These are phyloP conservation scores for Dactylis glomerata DNA, from an alignment of 176 grass and related monocot species.

Conservation along the genomic window DNA sequence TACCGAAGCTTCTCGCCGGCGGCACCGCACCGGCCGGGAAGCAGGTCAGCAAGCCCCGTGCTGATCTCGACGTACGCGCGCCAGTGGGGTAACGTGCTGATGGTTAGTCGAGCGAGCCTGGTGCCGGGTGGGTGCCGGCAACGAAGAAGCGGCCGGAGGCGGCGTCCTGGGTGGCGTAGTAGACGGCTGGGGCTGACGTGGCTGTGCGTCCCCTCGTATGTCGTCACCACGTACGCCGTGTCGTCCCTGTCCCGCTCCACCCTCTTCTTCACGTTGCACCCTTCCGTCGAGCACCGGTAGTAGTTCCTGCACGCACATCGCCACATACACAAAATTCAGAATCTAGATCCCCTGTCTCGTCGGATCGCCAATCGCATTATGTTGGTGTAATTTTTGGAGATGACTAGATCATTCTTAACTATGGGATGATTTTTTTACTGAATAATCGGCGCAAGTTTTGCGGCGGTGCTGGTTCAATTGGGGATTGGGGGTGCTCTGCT, in stretches of 20 bases:
- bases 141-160: conserved; percentile 82
- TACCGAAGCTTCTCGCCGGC: conserved; percentile 35
- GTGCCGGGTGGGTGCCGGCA: conserved; percentile 60
- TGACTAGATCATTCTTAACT: neutral
- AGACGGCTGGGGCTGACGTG: conserved; percentile 84
- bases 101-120: conserved; percentile 31
- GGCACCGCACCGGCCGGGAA: conserved; percentile 30
- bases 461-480: too few relatives aligned
- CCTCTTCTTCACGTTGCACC: conserved; percentile 91
- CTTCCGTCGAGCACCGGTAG: conserved; percentile 92
- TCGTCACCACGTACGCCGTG: conserved; percentile 85
- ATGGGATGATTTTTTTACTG: too few relatives aligned
- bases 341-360: neutral
- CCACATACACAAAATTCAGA: neutral
- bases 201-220: conserved; percentile 87
- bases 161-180: conserved; percentile 88
- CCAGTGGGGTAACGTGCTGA: neutral
- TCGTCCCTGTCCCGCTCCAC: conserved; percentile 92
- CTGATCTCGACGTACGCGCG: neutral
- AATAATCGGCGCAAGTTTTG: too few relatives aligned
- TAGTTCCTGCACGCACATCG: conserved; percentile 83
- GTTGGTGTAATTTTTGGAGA: too few relatives aligned
- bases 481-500: neutral
- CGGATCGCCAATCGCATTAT: neutral
- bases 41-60: conserved; percentile 24